phyloP scores from a whole-genome alignment of 805 yeast genomes.

The Ogataea zsoltii region DNA sequence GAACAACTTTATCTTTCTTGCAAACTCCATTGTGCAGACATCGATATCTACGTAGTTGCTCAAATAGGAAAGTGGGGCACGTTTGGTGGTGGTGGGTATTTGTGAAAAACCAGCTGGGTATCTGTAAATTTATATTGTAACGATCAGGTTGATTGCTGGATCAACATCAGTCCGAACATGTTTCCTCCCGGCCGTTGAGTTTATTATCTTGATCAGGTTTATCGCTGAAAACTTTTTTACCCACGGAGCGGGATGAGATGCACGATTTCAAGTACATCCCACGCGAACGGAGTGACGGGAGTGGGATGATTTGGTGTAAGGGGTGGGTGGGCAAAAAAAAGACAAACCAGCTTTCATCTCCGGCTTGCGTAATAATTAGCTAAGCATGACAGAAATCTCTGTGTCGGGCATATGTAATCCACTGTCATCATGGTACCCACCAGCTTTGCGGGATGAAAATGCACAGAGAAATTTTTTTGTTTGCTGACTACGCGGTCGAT shows the following conservation, averaged over 20 bases:
- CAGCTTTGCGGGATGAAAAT: too few species aligned
- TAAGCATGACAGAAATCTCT: too few species aligned
- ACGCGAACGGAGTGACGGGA: not conserved
- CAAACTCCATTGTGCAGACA: not conserved
- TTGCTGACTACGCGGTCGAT: too few species aligned
- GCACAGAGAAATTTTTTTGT: too few species aligned
- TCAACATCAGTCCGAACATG: not conserved
- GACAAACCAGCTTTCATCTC: too few species aligned
- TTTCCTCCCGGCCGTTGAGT: not conserved
- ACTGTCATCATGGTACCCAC: too few species aligned
- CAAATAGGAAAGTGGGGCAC: conserved; percentile 8
- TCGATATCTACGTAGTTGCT: conserved; percentile 6
- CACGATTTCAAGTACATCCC: not conserved
- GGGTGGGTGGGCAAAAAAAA: too few species aligned
- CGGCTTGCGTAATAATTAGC: too few species aligned
- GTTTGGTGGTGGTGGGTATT: not conserved
- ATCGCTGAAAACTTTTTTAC: not conserved
- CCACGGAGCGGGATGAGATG: conserved; percentile 5
- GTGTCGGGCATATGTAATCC: too few species aligned
- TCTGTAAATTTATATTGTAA: not conserved
- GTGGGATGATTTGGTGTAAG: too few species aligned
- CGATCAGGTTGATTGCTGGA: not conserved
- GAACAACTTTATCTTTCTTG: not conserved
- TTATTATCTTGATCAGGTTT: not conserved
- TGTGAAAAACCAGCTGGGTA: not conserved